Base-by-base conservation (phyloP, 2,329 filamentous ascomycete species). In the Metarhizium robertsii region DNA sequence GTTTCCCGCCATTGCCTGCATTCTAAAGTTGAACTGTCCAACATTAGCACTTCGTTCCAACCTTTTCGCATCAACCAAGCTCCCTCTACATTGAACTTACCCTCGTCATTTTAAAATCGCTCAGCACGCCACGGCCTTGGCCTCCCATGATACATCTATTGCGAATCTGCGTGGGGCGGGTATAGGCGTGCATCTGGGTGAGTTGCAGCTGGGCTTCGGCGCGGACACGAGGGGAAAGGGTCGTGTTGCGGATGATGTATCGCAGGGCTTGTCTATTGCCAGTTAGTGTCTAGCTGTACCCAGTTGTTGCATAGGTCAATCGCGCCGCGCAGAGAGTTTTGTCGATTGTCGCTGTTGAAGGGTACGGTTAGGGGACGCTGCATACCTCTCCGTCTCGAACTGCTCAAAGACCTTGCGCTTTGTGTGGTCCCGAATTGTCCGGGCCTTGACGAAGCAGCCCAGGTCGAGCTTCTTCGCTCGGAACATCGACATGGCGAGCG, bases 121-220 rank as follows among this genome's bases (percentile, higher is more conserved):
- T 84, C 61, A 97, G 79, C n/a, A 99, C 79, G 86, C 91, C 90
- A 63, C 90, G 81, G 18, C 87, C 87, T 70, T 90, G 91, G n/a
- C 94, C 94, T 61, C 91, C 91, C 69, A 92, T 81, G 53, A 95
- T 86, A 76, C 94, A 99, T 63, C 94, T 79, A 74, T 96, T 97
- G 71, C 87, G 86, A 71, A 99, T 92, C 78, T 96, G 92, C 52
- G 92, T 96, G 57, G 90, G 84, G 58, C 92, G 82, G 40, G 94
- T 97, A 74, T 97, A 97, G 77, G 84, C 85, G 76, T 96, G 92
- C 92, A 97, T 96, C 74, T 95, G 87, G 3, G 87, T 84, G 61
- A 99, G 79, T 74, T 97, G 87, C 55, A 99, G 83, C 76, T 97
- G 92, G 46, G 94, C 94, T 70, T 95, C 88, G 59, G 90, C 90